Percentiles rank a stretch among this genome's conserved stretches.
phyloP scores from a whole-genome alignment of 371 early-diverging fungal genomes.

The Sporodiniella umbellata region DNA sequence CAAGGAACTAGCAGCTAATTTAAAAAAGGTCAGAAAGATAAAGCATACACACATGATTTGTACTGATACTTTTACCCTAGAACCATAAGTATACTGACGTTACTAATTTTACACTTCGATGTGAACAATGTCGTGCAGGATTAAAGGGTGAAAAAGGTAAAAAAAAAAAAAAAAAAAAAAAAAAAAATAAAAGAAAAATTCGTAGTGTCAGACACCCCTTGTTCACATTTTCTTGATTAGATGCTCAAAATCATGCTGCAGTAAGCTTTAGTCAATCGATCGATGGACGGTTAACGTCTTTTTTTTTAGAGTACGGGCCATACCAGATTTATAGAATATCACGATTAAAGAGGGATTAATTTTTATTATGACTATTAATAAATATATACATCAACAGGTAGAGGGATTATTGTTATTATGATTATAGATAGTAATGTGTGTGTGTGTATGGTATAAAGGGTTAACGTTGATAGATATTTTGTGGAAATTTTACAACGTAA shows the following conservation, averaged over 20 bases:
- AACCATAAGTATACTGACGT: slow-evolving; percentile 56
- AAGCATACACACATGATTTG: not conserved
- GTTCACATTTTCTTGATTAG: slow-evolving; percentile 5
- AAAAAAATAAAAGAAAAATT: no score
- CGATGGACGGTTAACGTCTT: not conserved
- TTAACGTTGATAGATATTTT: not conserved
- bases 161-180: no score
- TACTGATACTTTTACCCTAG: slow-evolving; percentile 17
- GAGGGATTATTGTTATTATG: not conserved
- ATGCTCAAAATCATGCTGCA: slow-evolving; percentile 29
- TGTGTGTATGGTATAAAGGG: not conserved
- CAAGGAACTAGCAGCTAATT: slow-evolving; percentile 29
- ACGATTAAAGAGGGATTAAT: no score
- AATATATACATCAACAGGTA: no score
- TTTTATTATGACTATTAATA: no score
- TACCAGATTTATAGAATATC: slow-evolving; percentile 27
- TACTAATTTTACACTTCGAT: slow-evolving; percentile 55
- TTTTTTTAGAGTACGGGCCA: slow-evolving; percentile 24
- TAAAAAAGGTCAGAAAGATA: slow-evolving; percentile 37
- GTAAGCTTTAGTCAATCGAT: slow-evolving; percentile 6
- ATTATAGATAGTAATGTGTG: no score
- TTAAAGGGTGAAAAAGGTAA: slow-evolving; percentile 59
- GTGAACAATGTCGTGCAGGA: slow-evolving; percentile 49
- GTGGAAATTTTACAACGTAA: slow-evolving; percentile 3
- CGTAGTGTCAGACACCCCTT: no score